Base-by-base conservation (phyloP, 2,329 filamentous ascomycete species). In the Fusarium virguliforme region DNA sequence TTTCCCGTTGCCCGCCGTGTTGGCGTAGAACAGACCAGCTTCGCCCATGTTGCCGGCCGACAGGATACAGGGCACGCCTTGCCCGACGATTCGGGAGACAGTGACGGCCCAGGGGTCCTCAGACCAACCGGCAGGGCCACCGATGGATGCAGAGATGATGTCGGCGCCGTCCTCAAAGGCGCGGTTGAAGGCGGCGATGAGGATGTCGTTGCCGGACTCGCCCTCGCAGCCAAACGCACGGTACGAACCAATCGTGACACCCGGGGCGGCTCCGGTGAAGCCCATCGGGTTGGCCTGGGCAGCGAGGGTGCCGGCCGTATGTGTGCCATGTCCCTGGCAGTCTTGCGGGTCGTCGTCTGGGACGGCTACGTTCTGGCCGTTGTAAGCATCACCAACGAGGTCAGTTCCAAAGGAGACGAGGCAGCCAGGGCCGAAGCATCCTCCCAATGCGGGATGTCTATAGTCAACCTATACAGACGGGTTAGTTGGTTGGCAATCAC, bases 231-330 rank as follows among this genome's bases (percentile, higher is more conserved):
- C 87, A 62, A 90, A 89, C 4, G 89, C 86, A 50, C 85, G 84
- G 80, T 87, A 91, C 50, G 85, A 83, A 48, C 87, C 87, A 2
- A 91, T 80, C 1, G 81, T 86, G 1, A 88, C 88, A 41, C 84
- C 86, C 1, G 87, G 85, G 0, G 88, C 88, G 9, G 85, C 87
- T 15, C 89, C 89, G 15, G 85, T 86, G 72, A 89, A 87, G n/a
- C 85, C 85, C 38, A 84, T 84, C 0, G 81, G 77, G 74, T 89
- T 83, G 50, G 79, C 76, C 75, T 89, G 86, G 1, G 88, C 89
- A 3, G 88, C 89, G 48, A 92, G 85, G 66, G 89, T 90, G 34
- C 90, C 90, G 2, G 88, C 84, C 26, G 90, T 87, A 76, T 90
- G 88, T 1, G 87, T 89, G 32, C 89, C 89, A 77, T 91, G 89